A percentile compares a stretch with the other conserved stretches of the same genome.
Evolutionary conservation across 2,329 filamentous ascomycete species (phyloP).

Genomic region (Fusarium caatingaense): DNA sequence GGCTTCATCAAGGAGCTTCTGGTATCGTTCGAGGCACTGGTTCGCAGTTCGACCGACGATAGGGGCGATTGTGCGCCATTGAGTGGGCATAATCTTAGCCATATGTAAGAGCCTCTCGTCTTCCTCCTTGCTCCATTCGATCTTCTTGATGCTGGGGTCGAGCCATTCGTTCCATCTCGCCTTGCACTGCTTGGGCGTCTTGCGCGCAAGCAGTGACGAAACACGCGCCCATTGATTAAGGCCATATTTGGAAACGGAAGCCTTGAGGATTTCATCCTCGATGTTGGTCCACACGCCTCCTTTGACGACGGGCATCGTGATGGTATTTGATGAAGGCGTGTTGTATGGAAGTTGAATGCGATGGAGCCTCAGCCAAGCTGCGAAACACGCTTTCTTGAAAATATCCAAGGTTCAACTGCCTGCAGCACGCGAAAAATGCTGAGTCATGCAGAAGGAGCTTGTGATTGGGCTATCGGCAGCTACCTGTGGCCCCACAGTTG

Average conservation of each 20-base stretch:
- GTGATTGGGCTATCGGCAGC: constrained; percentile 26
- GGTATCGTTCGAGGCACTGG: constrained; percentile 96
- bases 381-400: constrained; percentile 47
- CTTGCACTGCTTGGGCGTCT: constrained; percentile 99
- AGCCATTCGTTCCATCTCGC: constrained; percentile 98
- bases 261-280: constrained; percentile 97
- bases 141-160: constrained; percentile 97
- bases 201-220: constrained; percentile 94
- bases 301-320: constrained; percentile 76
- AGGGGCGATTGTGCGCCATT: constrained; percentile 98
- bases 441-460: constrained; percentile 27
- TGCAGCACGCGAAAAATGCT: constrained; percentile 34
- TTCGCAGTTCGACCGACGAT: constrained; percentile 97
- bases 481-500: constrained; percentile 10
- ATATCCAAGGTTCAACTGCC: constrained; percentile 42
- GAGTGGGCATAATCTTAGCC: constrained; percentile 98
- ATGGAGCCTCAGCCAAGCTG: constrained; percentile 33
- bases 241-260: constrained; percentile 92
- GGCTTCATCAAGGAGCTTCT: constrained; percentile 95
- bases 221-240: constrained; percentile 99
- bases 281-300: constrained; percentile 82
- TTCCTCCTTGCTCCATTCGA: constrained; percentile 98
- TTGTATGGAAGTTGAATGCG: constrained; percentile 31
- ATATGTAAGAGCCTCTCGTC: constrained; percentile 97
- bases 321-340: constrained; percentile 35